Evolutionary conservation across 805 yeast species (phyloP), one percentile per base, ranked within the genome.

Genomic region (Metschnikowia colocasiae): DNA sequence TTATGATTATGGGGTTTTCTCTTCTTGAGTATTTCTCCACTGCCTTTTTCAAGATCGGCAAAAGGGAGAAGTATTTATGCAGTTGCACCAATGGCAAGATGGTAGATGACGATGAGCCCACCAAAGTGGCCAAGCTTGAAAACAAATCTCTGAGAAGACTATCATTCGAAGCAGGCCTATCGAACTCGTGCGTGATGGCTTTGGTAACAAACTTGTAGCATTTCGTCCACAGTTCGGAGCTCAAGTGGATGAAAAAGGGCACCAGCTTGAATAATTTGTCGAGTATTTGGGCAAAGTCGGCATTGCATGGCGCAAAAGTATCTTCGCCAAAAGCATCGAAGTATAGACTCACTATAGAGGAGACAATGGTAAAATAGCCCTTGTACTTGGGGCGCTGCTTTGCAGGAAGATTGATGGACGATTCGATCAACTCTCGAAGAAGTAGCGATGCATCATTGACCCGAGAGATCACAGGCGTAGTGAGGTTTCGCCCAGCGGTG

Each of bases 161-260:
- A 43, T 64, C 68, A 47, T 53, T 48, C 33, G 31, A 5, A 8
- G 25, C 34, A 6, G 29, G 16, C 22, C 26, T 25, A 36, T 47
- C 45, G 12, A 61, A 36, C 32, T 55, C 55, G 26, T 33, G 31
- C 8, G 50, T 42, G 4, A 58, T 51, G 19, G 59, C 51, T 26
- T 54, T 54, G 16, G 60, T 41, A 15, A 68, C 50, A 45, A 68
- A 63, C 9, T 60, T 44, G 48, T 50, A 59, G 18, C 59, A 45
- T 12, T 46, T 48, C 5, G 23, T 20, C 75, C 75, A 72, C 16
- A 58, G 62, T 1, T 54, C 58, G 1, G 33, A 35, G 19, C 59
- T 56, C 22, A 71, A 54, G 49, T 71, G 74, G n/a, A 65, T 68
- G 41, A 53, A 59, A 33, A 71, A 60, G 39, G 56, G 59, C 15